Base-by-base conservation (phyloP, 2,329 filamentous ascomycete genomes). In the Escovopsis weberi region DNA sequence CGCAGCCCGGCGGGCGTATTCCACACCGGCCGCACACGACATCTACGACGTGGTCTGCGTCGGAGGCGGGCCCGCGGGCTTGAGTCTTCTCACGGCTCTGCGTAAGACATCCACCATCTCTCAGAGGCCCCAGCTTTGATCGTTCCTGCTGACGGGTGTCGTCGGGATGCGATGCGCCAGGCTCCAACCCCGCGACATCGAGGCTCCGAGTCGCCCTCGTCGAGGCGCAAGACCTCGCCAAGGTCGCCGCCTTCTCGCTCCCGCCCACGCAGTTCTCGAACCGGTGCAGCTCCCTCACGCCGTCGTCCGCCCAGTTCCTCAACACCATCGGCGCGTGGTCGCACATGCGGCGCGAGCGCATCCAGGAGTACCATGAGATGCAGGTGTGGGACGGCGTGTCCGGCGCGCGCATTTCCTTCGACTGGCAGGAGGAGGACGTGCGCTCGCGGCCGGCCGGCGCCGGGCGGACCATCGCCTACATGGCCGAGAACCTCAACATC, bases 311-410 rank as follows among this genome's bases (percentile, higher is more conserved):
- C n/a, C 72, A 70, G 4, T 95, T 91, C 55, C 72, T 96, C 48
- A 72, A 85, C 56, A 68, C 73, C 4, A 91, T 94, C 47, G 91
- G 89, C 33, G 87, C 82, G 40, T 96, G 89, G 91, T 57, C 70
- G 6, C 78, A 93, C 56, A 67, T 95, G 47, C 73, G 84, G 51
- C 65, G 70, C 36, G 68, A 75, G 6, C 78, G 91, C 30, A 76
- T 91, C 32, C 88, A 95, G 65, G 74, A 80, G 1, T 98, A 95
- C 61, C 80, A 93, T 46, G 84, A 89, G 53, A 98, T 98, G 91
- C 83, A 94, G 60, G 91, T 96, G 30, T 98, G 93, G 91, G 91
- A 98, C 60, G 93, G 89, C 48, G 77, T 94, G 44, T 85, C 83
- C 35, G 87, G 79, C 45, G 85, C 87, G 33, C 77, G 80, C 52